phyloP scores from a whole-genome alignment of 306 rosid genomes.

The Quercus ilex region DNA sequence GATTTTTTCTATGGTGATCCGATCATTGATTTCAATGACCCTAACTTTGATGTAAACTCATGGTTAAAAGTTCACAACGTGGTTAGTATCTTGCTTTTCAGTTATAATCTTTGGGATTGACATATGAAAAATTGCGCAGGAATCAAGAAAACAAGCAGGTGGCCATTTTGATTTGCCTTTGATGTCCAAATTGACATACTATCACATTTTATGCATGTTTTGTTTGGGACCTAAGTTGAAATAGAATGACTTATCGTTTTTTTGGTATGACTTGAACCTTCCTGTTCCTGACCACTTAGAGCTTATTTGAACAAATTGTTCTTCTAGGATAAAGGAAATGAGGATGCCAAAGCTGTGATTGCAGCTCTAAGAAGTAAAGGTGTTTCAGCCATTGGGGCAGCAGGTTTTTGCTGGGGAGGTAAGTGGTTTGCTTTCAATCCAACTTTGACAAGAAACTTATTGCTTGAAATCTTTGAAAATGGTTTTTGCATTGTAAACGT shows the following conservation, averaged over 20 bases:
- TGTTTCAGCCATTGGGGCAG: constrained; percentile 50
- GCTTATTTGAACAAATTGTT: background rate
- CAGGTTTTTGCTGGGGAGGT: constrained; percentile 73
- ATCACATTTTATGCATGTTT: background rate
- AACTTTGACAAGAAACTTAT: background rate
- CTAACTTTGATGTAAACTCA: constrained; percentile 11
- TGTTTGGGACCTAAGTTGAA: background rate
- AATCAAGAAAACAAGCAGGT: no score
- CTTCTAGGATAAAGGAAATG: constrained; percentile 45
- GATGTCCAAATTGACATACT: no score
- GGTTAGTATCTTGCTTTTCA: constrained; percentile 25
- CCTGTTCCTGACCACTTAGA: background rate
- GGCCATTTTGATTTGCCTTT: no score
- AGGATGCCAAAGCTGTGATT: constrained; percentile 40
- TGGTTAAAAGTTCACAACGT: constrained; percentile 38
- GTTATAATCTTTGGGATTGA: background rate
- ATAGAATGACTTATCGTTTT: no score
- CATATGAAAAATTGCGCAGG: no score
- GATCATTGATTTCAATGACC: constrained; percentile 15
- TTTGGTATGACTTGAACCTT: no score
- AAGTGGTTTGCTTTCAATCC: background rate
- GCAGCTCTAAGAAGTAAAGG: constrained; percentile 51
- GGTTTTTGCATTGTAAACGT: no score
- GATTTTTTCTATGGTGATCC: constrained; percentile 48
- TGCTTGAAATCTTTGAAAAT: background rate